A percentile compares a stretch with the other conserved stretches of the same genome.
phyloP scores from a whole-genome alignment of 2,329 filamentous ascomycete genomes.

The Aspergillus novofumigatus region DNA sequence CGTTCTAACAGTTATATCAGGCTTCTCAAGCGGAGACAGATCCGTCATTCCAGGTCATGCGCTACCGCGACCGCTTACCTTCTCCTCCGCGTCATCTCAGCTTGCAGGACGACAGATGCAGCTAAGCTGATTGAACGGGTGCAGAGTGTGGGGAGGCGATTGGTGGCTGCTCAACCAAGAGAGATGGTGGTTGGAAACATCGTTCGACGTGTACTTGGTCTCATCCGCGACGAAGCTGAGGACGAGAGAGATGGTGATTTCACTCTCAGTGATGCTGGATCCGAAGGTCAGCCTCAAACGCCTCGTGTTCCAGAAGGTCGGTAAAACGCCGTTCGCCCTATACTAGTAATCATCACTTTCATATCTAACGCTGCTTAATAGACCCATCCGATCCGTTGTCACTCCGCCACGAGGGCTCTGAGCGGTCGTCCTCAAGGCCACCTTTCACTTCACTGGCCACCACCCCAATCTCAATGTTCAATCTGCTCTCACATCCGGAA shows the following conservation, averaged over 20 bases:
- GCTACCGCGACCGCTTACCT: constrained; percentile 88
- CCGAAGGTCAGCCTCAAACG: constrained; percentile 48
- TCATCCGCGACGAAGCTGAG: constrained; percentile 87
- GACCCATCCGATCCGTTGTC: constrained; percentile 26
- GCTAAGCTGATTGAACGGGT: constrained; percentile 76
- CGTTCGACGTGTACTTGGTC: constrained; percentile 78
- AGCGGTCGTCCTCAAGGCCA: constrained; percentile 48
- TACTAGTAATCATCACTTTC: neutral
- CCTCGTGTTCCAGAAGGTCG: constrained; percentile 35
- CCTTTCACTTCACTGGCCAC: constrained; percentile 55
- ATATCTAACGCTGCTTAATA: constrained; percentile 14
- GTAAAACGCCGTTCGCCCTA: constrained; percentile 6
- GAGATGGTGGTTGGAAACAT: constrained; percentile 95
- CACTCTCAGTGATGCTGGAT: constrained; percentile 56
- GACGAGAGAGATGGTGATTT: constrained; percentile 68
- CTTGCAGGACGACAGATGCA: constrained; percentile 72
- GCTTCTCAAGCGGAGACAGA: constrained; percentile 85
- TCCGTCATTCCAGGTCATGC: constrained; percentile 80
- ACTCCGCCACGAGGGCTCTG: constrained; percentile 27
- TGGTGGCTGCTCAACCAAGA: constrained; percentile 78
- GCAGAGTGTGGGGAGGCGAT: constrained; percentile 68
- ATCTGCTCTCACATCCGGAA: constrained; percentile 69
- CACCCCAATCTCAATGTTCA: constrained; percentile 73
- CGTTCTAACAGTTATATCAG: constrained; percentile 43
- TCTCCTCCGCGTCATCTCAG: constrained; percentile 78